Base-by-base conservation (phyloP, 352 stramenopile species). In the Plasmopara halstedii region DNA sequence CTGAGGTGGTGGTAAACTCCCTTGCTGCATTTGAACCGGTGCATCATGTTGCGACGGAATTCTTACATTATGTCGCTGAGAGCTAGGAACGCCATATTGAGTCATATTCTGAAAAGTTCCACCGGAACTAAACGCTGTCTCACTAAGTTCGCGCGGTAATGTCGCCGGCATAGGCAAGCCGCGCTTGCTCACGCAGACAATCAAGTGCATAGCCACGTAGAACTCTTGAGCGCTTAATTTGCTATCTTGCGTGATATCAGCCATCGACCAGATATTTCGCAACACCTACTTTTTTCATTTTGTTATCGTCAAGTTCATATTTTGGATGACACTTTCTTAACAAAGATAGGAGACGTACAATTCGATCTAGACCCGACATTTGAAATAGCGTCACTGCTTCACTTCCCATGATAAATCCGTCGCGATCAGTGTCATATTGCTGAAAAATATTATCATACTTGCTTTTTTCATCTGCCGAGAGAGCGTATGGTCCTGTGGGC, bases 181-280 rank as follows among this genome's bases (percentile, higher is more conserved):
- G n/a, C 87, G 80, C 52, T 96, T 96, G 60, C 77, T 95, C 42
- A 97, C 59, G 50, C 94, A 98, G 15, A 97, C 91, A 61, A 98
- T 98, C 47, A 98, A 59, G 55, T 98, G 94, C 94, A 98, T 98
- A 1, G 91, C 91, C 15, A 97, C 76, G 58, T 93, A 96, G 60
- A 98, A 98, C 56, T 98, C 94, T 19, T 93, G 67, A 19, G 75
- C 51, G 48, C 94, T 89, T 23, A 98, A 78, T 37, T 86, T 85
- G 54, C 93, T 97, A 61, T 98, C 85, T 10, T 95, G 87, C 15
- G 72, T 76, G 13, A 67, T 67, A 67, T 98, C 94, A 0, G 84
- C 83, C 66, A 98, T 81, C 6, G 81, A 76, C 94, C 94, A 98
- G 27, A 98, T 89, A 23, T 83, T 61, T 29, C 89, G 78, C 31